phyloP scores from a whole-genome alignment of 768 basidiomycete genomes.

The Lactarius psammicola region DNA sequence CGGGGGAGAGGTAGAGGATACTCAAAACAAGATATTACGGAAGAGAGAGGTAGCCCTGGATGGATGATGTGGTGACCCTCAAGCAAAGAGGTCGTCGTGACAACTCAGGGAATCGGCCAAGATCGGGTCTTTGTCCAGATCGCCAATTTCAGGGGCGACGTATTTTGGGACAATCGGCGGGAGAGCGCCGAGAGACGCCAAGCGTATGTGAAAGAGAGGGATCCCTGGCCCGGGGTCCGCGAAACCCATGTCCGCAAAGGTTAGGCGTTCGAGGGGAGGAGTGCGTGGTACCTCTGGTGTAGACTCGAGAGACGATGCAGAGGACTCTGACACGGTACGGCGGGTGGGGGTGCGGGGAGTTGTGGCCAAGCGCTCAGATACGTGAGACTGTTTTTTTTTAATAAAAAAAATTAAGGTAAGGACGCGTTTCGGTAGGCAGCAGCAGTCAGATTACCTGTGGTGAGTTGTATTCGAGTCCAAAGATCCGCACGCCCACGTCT shows the following conservation, averaged over 20 bases:
- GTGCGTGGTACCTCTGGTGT: conserved; percentile 26
- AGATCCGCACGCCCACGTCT: conserved; percentile 37
- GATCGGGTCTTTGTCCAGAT: not conserved
- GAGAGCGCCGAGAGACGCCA: conserved; percentile 10
- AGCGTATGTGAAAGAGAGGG: conserved; percentile 20
- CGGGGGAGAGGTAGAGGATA: not conserved
- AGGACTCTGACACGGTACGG: conserved; percentile 27
- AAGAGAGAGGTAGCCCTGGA: conserved; percentile 20
- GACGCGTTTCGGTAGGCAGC: not conserved
- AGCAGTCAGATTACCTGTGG: conserved; percentile 21
- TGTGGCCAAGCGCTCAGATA: conserved; percentile 4
- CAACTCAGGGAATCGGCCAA: conserved; percentile 20
- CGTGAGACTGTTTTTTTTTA: not conserved
- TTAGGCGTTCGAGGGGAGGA: conserved; percentile 26
- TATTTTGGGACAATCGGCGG: conserved; percentile 13
- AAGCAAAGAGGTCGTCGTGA: conserved; percentile 30
- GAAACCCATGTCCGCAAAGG: conserved; percentile 28
- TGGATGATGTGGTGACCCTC: conserved; percentile 1
- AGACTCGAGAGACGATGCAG: conserved; percentile 26
- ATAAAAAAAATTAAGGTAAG: not conserved
- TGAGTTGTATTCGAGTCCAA: conserved; percentile 31
- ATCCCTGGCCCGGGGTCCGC: conserved; percentile 25
- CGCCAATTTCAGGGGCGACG: conserved; percentile 4
- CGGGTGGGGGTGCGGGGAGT: conserved; percentile 37
- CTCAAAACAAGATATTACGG: conserved; percentile 18